Conservation (phyloP, 2,329 filamentous ascomycete genomes). For the Hymenoscyphus linearis region DNA sequence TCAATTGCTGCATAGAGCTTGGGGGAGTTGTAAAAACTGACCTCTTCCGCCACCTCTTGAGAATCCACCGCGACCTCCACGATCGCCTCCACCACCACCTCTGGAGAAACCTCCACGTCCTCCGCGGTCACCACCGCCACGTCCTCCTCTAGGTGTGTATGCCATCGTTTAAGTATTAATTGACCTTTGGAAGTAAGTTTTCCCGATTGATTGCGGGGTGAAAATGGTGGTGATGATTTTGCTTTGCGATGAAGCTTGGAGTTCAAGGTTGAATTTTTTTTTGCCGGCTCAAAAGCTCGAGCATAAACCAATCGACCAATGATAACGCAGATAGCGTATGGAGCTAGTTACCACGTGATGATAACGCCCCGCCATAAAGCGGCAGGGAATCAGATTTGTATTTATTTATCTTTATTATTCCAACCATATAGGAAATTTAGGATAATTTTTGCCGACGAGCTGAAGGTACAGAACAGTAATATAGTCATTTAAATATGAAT, state of each 20-base stretch:
- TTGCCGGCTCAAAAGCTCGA: slow-evolving; percentile 18
- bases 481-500: no score
- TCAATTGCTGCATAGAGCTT: slow-evolving; percentile 1
- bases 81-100: slow-evolving; percentile 39
- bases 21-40: slow-evolving; percentile 27
- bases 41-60: slow-evolving; percentile 39
- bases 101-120: slow-evolving; percentile 34
- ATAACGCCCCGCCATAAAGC: not conserved
- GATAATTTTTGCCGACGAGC: no score
- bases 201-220: slow-evolving; percentile 19
- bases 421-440: no score
- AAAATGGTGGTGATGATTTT: slow-evolving; percentile 14
- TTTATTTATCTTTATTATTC: no score
- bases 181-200: slow-evolving; percentile 16
- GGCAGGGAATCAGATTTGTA: no score
- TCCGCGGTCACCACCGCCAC: slow-evolving; percentile 29
- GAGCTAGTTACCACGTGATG: slow-evolving; percentile 1
- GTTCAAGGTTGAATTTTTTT: slow-evolving; percentile 23
- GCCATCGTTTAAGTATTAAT: slow-evolving; percentile 24
- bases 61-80: slow-evolving; percentile 40
- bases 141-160: slow-evolving; percentile 36
- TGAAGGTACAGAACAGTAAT: no score
- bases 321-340: not conserved
- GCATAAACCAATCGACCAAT: slow-evolving; percentile 8
- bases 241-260: slow-evolving; percentile 12